Conservation (phyloP, 2,329 filamentous ascomycete genomes). For the Fusarium chaquense region DNA sequence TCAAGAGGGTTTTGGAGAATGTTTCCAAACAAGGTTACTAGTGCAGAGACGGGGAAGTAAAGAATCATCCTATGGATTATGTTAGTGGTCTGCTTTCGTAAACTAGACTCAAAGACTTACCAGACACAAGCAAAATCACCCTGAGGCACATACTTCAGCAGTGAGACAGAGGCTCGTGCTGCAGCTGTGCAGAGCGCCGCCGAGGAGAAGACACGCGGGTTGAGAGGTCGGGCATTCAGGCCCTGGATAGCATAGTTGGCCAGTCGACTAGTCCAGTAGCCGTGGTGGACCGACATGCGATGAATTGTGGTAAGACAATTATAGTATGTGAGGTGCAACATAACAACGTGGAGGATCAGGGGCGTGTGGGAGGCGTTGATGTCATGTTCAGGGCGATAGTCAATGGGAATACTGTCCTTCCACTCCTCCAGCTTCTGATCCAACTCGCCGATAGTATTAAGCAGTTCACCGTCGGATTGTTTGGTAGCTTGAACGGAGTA, state of each 20-base stretch:
- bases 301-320: constrained; percentile 98
- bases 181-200: constrained; percentile 93
- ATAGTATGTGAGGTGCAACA: constrained; percentile 96
- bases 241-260: constrained; percentile 97
- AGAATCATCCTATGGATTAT: constrained; percentile 76
- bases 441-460: constrained; percentile 95
- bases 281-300: constrained; percentile 97
- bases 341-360: constrained; percentile 92
- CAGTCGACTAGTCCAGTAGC: constrained; percentile 95
- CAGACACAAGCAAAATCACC: constrained; percentile 96
- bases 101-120: constrained; percentile 63
- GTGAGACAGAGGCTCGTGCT: constrained; percentile 89
- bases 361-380: constrained; percentile 94
- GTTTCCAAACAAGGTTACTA: constrained; percentile 96
- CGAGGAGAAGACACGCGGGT: constrained; percentile 93
- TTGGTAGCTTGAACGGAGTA: constrained; percentile 94
- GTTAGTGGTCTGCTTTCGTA: constrained; percentile 46
- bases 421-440: constrained; percentile 91
- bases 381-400: constrained; percentile 97
- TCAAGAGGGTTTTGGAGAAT: constrained; percentile 96
- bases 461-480: constrained; percentile 89
- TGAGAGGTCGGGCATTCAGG: constrained; percentile 88
- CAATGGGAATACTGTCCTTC: constrained; percentile 95
- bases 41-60: constrained; percentile 95
- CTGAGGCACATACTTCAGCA: constrained; percentile 96